These are phyloP conservation scores for Kurtzmaniella natalensis DNA, from an alignment of 1,139 yeast genomes.

Conservation along the genomic window DNA sequence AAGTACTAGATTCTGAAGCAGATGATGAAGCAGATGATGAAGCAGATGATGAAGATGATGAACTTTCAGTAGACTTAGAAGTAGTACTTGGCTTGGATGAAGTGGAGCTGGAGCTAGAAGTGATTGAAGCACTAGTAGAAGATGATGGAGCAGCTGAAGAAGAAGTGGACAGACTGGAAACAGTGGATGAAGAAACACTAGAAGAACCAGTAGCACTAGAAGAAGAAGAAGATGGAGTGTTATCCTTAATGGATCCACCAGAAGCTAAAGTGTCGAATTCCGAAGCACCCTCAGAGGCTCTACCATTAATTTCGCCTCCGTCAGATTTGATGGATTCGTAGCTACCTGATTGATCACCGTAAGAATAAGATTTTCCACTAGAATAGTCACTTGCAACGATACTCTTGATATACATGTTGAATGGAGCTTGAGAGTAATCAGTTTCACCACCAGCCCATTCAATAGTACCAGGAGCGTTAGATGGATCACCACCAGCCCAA, in stretches of 20 bases:
- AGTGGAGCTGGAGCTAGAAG: no score
- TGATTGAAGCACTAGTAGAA: conserved; percentile 1
- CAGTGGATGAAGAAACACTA: conserved; percentile 1
- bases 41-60: background rate
- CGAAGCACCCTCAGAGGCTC: conserved; percentile 43
- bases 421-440: conserved; percentile 63
- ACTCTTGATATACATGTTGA: conserved; percentile 59
- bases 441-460: conserved; percentile 86
- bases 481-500: conserved; percentile 83
- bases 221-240: conserved; percentile 3
- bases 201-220: conserved; percentile 7
- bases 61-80: background rate
- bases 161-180: background rate
- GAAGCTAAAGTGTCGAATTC: conserved; percentile 41
- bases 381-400: conserved; percentile 74
- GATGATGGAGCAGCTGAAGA: background rate
- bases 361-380: conserved; percentile 64
- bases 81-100: background rate
- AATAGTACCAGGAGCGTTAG: conserved; percentile 64
- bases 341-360: conserved; percentile 58
- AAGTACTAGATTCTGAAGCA: background rate
- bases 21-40: background rate
- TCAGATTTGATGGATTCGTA: conserved; percentile 66
- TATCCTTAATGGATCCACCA: conserved; percentile 11
- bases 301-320: conserved; percentile 63